Percentiles rank a stretch among this genome's conserved stretches.
Conservation (phyloP, 192 early-diverging fungal genomes). For the Gryganskiella cystojenkinii region DNA sequence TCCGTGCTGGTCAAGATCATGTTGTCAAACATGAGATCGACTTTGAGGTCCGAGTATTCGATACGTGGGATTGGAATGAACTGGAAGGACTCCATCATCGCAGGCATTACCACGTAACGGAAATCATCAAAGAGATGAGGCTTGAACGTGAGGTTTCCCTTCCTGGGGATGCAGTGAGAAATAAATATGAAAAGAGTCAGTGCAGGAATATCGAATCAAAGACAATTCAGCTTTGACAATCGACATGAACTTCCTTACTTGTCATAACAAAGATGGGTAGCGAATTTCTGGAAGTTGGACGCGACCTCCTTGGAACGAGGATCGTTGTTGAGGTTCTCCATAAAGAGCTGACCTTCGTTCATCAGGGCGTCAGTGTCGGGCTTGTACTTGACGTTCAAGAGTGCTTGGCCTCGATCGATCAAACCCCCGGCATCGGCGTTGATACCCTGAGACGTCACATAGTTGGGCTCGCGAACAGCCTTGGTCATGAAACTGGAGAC, state of each 20-base stretch:
- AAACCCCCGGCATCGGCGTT: conserved; percentile 29
- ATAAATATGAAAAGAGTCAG: not conserved
- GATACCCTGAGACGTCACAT: conserved; percentile 27
- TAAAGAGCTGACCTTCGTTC: conserved; percentile 23
- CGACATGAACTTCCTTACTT: conserved; percentile 20
- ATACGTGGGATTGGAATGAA: conserved; percentile 58
- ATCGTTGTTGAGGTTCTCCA: conserved; percentile 40
- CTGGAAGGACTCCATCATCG: conserved; percentile 54
- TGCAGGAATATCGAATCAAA: not conserved
- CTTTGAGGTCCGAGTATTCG: conserved; percentile 57
- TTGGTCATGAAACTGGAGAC: conserved; percentile 27
- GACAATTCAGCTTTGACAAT: not conserved
- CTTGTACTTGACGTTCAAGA: conserved; percentile 44
- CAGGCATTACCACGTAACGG: conserved; percentile 50
- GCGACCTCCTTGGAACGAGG: conserved; percentile 30
- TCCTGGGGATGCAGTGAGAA: conserved; percentile 9
- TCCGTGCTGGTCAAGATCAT: conserved; percentile 53
- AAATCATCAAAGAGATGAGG: conserved; percentile 58
- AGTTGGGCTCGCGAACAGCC: conserved; percentile 48
- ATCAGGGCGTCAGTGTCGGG: conserved; percentile 24
- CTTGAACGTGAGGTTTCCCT: conserved; percentile 54
- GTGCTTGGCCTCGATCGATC: conserved; percentile 20
- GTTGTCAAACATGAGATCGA: conserved; percentile 56
- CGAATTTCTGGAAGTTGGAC: conserved; percentile 38
- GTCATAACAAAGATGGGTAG: conserved; percentile 49